A percentile compares a stretch with the other conserved stretches of the same genome.
phyloP scores from a whole-genome alignment of 176 grass and related monocot species.

The Zoysia pacifica region DNA sequence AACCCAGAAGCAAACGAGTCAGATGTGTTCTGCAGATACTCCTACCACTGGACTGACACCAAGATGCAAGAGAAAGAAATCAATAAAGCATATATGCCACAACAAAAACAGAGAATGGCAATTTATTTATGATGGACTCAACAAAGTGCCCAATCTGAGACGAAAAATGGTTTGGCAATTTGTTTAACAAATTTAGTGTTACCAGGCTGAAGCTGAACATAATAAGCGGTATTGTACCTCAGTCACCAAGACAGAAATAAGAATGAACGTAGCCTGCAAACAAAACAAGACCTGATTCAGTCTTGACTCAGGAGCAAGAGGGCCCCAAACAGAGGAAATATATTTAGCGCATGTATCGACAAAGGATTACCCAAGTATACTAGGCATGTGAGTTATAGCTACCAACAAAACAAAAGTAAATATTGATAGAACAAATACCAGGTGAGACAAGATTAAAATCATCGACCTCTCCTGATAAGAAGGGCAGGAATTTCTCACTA shows the following conservation, averaged over 20 bases:
- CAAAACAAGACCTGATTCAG: constrained; percentile 1
- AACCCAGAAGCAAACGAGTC: no score
- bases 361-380: neutral
- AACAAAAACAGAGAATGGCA: no score
- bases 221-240: neutral
- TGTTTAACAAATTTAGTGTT: neutral
- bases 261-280: neutral
- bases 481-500: neutral
- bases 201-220: neutral
- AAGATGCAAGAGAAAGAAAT: no score
- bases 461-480: neutral
- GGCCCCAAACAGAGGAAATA: constrained; percentile 17
- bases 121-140: no score
- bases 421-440: neutral
- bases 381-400: neutral
- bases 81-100: no score
- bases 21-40: no score
- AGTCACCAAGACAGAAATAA: neutral
- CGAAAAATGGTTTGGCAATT: no score
- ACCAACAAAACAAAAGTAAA: neutral
- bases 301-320: neutral
- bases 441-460: neutral
- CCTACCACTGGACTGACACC: no score
- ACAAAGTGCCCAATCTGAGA: no score
- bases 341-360: neutral